Conservation (phyloP, 495 filamentous ascomycete genomes). For the Cairneyella variabilis region DNA sequence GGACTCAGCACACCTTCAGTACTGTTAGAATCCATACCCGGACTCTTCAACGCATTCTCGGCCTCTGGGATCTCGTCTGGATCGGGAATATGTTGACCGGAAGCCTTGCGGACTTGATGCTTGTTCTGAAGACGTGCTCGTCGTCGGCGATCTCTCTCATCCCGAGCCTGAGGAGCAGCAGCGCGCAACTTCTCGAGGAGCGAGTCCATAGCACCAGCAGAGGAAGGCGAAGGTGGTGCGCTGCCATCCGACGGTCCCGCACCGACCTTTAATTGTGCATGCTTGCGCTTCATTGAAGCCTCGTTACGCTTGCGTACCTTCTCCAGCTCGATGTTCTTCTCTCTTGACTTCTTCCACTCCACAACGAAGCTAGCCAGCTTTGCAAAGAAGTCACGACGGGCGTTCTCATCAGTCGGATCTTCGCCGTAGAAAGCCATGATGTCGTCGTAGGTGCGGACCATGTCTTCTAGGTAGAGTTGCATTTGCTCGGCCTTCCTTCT, state of each 20-base stretch:
- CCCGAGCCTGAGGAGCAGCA: slow-evolving; percentile 82
- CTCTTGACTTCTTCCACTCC: slow-evolving; percentile 93
- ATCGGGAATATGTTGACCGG: slow-evolving; percentile 79
- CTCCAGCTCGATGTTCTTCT: slow-evolving; percentile 86
- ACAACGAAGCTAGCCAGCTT: slow-evolving; percentile 89
- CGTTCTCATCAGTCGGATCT: slow-evolving; percentile 86
- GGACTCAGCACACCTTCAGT: slow-evolving; percentile 26
- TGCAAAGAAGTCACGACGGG: slow-evolving; percentile 92
- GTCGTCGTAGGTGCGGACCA: slow-evolving; percentile 86
- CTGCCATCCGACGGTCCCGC: slow-evolving; percentile 29
- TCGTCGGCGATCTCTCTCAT: slow-evolving; percentile 82
- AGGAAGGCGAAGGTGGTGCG: slow-evolving; percentile 61
- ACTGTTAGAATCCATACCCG: slow-evolving; percentile 19
- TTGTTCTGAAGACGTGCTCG: slow-evolving; percentile 83
- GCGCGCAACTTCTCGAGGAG: slow-evolving; percentile 94
- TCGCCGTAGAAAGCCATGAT: slow-evolving; percentile 98
- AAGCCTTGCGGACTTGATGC: slow-evolving; percentile 89
- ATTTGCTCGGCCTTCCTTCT: slow-evolving; percentile 94
- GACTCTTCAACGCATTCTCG: slow-evolving; percentile 28
- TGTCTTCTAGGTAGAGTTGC: slow-evolving; percentile 89
- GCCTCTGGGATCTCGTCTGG: slow-evolving; percentile 47
- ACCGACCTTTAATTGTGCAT: slow-evolving; percentile 58
- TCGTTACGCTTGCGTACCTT: slow-evolving; percentile 81
- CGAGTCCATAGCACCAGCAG: slow-evolving; percentile 91
- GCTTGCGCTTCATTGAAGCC: slow-evolving; percentile 84